Conservation (phyloP, 148 eudicot genomes). For the Cornus kousa region DNA sequence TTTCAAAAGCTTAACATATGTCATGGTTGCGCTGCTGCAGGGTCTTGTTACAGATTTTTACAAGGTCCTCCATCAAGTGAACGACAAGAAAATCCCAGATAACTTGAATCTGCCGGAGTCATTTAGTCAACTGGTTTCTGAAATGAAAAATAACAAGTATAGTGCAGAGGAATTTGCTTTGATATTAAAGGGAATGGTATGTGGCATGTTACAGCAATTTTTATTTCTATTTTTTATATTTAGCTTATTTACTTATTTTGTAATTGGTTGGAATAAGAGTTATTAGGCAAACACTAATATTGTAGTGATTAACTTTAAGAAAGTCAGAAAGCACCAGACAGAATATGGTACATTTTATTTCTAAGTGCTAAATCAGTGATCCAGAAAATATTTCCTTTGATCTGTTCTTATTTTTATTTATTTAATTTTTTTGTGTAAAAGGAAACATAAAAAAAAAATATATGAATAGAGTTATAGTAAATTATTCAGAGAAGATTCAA, state of each 20-base stretch:
- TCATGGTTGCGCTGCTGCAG: constrained; percentile 42
- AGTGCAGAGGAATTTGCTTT: constrained; percentile 81
- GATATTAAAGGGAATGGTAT: constrained; percentile 87
- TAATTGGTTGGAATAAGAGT: background rate
- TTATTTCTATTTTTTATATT: background rate
- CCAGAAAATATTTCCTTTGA: background rate
- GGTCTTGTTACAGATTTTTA: constrained; percentile 79
- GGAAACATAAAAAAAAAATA: background rate
- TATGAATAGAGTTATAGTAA: too few species aligned
- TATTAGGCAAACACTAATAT: background rate
- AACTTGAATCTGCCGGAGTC: constrained; percentile 76
- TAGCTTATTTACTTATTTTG: background rate
- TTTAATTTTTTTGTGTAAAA: too few species aligned
- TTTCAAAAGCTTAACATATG: background rate
- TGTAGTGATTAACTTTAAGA: background rate
- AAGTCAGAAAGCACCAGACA: background rate
- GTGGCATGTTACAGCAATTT: constrained; percentile 16
- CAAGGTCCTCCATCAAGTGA: constrained; percentile 82
- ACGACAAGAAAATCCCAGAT: constrained; percentile 63
- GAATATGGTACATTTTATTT: background rate
- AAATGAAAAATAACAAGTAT: constrained; percentile 75
- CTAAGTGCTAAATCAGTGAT: background rate
- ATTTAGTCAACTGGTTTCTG: constrained; percentile 78
- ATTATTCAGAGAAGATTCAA: background rate
- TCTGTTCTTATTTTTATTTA: background rate